Evolutionary conservation across 441 rosid species (phyloP).

Genomic region (Omphalea diandra): DNA sequence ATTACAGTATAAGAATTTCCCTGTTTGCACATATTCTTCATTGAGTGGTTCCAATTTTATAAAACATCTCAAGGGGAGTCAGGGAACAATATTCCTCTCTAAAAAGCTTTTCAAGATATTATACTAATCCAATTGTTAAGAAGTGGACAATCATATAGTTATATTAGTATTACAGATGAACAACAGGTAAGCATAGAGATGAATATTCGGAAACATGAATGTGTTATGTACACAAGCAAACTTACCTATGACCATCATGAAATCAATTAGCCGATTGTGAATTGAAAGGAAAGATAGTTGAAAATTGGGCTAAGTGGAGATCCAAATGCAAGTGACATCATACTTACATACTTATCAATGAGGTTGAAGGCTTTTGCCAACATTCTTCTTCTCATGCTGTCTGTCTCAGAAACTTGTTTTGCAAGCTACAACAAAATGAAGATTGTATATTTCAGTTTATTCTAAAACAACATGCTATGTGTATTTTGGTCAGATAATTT

Average conservation of each 20-base stretch:
- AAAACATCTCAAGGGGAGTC: neutral
- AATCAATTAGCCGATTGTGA: neutral
- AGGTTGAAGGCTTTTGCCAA: conserved; percentile 81
- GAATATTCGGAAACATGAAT: neutral
- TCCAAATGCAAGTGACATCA: conserved; percentile 13
- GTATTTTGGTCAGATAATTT: too few species aligned
- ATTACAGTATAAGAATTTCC: neutral
- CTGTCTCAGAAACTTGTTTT: conserved; percentile 85
- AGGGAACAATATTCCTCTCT: neutral
- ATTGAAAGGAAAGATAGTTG: conserved; percentile 7
- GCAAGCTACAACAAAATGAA: conserved; percentile 53
- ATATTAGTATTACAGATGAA: too few species aligned
- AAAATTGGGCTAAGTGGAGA: conserved; percentile 17
- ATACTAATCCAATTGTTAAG: neutral
- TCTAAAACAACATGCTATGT: too few species aligned
- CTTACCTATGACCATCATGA: neutral
- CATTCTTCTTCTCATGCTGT: conserved; percentile 59
- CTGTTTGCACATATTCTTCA: neutral
- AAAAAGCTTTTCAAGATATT: neutral
- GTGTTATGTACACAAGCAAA: neutral
- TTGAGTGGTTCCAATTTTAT: neutral
- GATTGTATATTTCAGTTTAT: conserved; percentile 10
- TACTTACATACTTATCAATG: conserved; percentile 73
- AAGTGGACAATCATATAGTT: neutral
- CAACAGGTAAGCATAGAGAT: neutral